A percentile compares a stretch with the other conserved stretches of the same genome.
These are phyloP conservation scores for Austroboletus niveus DNA, from an alignment of 1,284 basidiomycete species.

Conservation along the genomic window DNA sequence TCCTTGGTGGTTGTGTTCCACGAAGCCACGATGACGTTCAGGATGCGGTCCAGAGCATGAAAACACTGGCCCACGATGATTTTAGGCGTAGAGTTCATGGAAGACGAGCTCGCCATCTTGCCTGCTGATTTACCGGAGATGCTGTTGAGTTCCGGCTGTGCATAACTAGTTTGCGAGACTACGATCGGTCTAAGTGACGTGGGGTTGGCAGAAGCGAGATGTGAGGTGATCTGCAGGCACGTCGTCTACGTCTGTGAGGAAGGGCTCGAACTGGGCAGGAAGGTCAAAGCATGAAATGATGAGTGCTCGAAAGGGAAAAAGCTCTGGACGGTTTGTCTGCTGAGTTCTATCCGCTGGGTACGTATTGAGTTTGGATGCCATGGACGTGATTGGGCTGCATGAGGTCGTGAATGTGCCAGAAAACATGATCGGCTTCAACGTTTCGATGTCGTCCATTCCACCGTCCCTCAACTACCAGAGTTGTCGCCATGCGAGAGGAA, in stretches of 20 bases:
- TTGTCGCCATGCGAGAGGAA: slow-evolving; percentile 37
- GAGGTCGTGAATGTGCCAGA: slow-evolving; percentile 21
- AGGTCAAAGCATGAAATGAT: slow-evolving; percentile 20
- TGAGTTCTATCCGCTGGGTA: slow-evolving; percentile 25
- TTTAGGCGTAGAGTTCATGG: no score
- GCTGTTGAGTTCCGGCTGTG: no score
- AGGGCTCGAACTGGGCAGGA: background rate
- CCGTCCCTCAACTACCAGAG: slow-evolving; percentile 41
- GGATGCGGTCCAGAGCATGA: slow-evolving; percentile 13
- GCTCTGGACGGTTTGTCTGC: slow-evolving; percentile 21
- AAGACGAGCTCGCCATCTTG: no score
- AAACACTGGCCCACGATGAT: no score
- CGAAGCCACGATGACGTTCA: slow-evolving; percentile 1
- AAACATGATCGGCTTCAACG: slow-evolving; percentile 13
- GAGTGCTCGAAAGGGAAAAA: slow-evolving; percentile 5
- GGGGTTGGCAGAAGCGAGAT: background rate
- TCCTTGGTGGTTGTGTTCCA: slow-evolving; percentile 25
- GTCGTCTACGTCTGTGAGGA: background rate
- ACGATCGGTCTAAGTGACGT: no score
- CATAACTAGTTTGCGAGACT: no score
- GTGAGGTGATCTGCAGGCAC: background rate
- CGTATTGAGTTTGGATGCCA: slow-evolving; percentile 30
- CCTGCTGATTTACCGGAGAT: no score
- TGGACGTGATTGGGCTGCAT: background rate
- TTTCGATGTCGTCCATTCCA: slow-evolving; percentile 36